A percentile compares a stretch with the other conserved stretches of the same genome.
Conservation (phyloP, 345 rosid species). For the Acer saccharum region DNA sequence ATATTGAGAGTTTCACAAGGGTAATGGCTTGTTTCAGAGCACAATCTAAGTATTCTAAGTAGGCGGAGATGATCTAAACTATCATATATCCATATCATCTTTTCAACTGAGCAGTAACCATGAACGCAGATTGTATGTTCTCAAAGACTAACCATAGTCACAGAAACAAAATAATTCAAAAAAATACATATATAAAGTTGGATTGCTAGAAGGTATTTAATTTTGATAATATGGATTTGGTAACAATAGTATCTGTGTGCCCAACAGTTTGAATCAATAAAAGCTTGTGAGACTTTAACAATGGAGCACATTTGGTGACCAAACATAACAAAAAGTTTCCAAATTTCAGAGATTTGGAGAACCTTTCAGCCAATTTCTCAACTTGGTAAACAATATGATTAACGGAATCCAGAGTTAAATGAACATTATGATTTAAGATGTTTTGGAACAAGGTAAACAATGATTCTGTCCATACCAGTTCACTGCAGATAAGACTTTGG, state of each 20-base stretch:
- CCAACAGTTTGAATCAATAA: constrained; percentile 53
- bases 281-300: constrained; percentile 52
- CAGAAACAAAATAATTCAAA: neutral
- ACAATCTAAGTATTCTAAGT: neutral
- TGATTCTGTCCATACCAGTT: constrained; percentile 72
- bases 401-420: constrained; percentile 59
- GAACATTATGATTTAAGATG: constrained; percentile 53
- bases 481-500: constrained; percentile 44
- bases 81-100: neutral
- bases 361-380: constrained; percentile 39
- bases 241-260: constrained; percentile 61
- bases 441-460: constrained; percentile 61
- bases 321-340: constrained; percentile 71
- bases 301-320: constrained; percentile 47
- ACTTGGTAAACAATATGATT: constrained; percentile 50
- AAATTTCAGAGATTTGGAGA: constrained; percentile 61
- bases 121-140: neutral
- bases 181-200: neutral
- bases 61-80: neutral
- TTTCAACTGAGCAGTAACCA: neutral
- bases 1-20: neutral
- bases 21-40: neutral
- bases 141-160: neutral
- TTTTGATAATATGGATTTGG: constrained; percentile 64
- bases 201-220: constrained; percentile 49